These are phyloP conservation scores for Epichloe hybrida DNA, from an alignment of 2,329 filamentous ascomycete species.

Conservation along the genomic window DNA sequence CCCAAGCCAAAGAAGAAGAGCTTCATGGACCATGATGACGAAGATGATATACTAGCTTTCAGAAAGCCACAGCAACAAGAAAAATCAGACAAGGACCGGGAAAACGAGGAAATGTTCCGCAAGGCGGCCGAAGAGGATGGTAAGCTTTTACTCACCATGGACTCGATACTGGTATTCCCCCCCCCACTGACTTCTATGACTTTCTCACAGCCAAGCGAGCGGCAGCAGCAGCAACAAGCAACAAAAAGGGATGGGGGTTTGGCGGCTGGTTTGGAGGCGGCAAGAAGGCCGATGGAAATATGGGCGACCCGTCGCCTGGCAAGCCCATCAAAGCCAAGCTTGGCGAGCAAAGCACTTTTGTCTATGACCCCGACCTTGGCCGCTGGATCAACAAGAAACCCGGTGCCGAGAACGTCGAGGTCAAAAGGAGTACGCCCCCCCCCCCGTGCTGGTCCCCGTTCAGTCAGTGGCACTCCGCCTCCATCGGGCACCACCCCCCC, in stretches of 20 bases:
- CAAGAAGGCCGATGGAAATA: slow-evolving; percentile 35
- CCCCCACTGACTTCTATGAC: neutral
- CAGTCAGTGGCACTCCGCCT: slow-evolving; percentile 39
- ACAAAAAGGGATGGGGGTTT: slow-evolving; percentile 66
- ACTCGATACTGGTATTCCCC: neutral
- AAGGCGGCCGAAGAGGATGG: slow-evolving; percentile 68
- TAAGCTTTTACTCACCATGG: slow-evolving; percentile 23
- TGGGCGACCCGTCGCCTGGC: slow-evolving; percentile 30
- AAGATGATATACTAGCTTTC: slow-evolving; percentile 41
- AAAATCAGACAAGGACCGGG: slow-evolving; percentile 57
- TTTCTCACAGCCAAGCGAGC: slow-evolving; percentile 41
- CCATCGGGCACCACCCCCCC: slow-evolving; percentile 25
- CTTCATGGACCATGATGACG: slow-evolving; percentile 73
- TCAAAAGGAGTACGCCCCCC: slow-evolving; percentile 63
- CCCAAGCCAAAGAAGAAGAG: slow-evolving; percentile 59
- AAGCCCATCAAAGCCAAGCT: slow-evolving; percentile 84
- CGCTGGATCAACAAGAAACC: slow-evolving; percentile 98
- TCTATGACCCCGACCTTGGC: slow-evolving; percentile 90
- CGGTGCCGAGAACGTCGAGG: slow-evolving; percentile 46
- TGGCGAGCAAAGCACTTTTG: slow-evolving; percentile 83
- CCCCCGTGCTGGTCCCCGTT: slow-evolving; percentile 42
- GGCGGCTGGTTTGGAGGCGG: slow-evolving; percentile 72
- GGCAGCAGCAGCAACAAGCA: slow-evolving; percentile 26
- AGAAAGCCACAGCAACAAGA: slow-evolving; percentile 38
- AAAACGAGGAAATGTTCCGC: slow-evolving; percentile 74